Percentiles rank a stretch among this genome's conserved stretches.
These are phyloP conservation scores for Deinandra increscens DNA, from an alignment of 129 eudicot species.

Conservation along the genomic window DNA sequence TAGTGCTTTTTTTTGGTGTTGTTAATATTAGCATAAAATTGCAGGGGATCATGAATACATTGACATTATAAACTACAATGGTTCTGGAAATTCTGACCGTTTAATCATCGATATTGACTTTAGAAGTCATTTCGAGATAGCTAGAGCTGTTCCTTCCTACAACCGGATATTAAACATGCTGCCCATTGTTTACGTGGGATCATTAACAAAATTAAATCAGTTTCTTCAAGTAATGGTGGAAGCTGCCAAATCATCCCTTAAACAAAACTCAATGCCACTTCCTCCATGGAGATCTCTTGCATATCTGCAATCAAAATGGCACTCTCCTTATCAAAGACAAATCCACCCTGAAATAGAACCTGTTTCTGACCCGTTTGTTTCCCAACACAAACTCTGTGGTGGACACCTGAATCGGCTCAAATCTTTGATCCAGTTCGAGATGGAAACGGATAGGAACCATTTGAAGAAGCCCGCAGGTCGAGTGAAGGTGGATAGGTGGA, in stretches of 20 bases:
- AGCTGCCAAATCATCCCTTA: constrained; percentile 70
- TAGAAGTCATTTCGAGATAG: constrained; percentile 91
- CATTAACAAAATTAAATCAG: constrained; percentile 59
- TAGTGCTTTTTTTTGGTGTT: constrained; percentile 1
- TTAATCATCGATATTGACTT: constrained; percentile 78
- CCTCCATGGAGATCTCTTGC: constrained; percentile 95
- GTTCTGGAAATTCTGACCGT: constrained; percentile 49
- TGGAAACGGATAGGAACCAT: constrained; percentile 48
- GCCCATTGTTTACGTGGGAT: constrained; percentile 73
- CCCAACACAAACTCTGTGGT: constrained; percentile 58
- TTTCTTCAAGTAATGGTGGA: constrained; percentile 84
- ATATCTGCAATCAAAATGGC: constrained; percentile 86
- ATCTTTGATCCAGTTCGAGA: constrained; percentile 56
- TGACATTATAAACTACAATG: constrained; percentile 53
- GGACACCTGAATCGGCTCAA: constrained; percentile 67
- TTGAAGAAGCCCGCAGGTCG: constrained; percentile 49
- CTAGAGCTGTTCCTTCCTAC: constrained; percentile 84
- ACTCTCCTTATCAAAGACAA: constrained; percentile 61
- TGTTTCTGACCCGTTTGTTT: neutral
- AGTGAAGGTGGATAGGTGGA: constrained; percentile 48
- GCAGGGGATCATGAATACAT: constrained; percentile 93
- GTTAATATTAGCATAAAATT: constrained; percentile 9
- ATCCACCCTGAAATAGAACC: constrained; percentile 28
- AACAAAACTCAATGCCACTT: constrained; percentile 93
- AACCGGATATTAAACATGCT: constrained; percentile 56